Base-by-base conservation (phyloP, 108 stramenopile species). In the Stephanodiscus triporus region DNA sequence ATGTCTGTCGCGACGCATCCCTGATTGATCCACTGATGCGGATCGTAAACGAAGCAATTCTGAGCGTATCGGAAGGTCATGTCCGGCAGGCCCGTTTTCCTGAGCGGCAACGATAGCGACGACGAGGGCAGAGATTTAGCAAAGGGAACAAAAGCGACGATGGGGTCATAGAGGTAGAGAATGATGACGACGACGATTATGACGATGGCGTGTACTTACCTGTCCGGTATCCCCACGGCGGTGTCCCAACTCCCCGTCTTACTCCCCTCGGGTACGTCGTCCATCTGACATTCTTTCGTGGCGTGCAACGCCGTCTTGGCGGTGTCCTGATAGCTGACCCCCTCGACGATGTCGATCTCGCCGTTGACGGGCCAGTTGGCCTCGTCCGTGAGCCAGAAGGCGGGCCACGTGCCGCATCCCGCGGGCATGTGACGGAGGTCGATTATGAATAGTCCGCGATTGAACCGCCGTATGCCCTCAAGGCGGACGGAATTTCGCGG, bases 11-110 rank as follows among this genome's bases (percentile, higher is more conserved):
- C 90, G 17, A 96, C 95, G 79, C 95, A 96, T 1, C 95, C 95
- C 69, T 96, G 95, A 81, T 96, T 96, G 20, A 92, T 62, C 95
- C 95, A 96, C 76, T 96, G 95, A 71, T 96, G 90, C 9, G 87
- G 89, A 74, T 91, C 91, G 63, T 92, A 92, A 11, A 91, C 91
- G 72, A 86, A 93, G 66, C 95, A 96, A 75, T 96, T 87, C 55
- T 81, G 71, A 11, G 88, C 88, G 34, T 77, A 81, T 62, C 84
- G 72, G 55, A 85, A 66, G 8, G 88, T 89, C 88, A 85, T 89
- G 57, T 83, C 78, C 19, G 84, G 78, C 42, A 85, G 77, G 1
- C 86, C 77, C 23, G 91, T 92, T 60, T 92, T 89, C 64, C 65
- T n/a, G n/a, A n/a, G n/a, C n/a, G n/a, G n/a, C n/a, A n/a, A n/a